Conservation (phyloP, 2,329 filamentous ascomycete genomes). For the Fusarium sp. region DNA sequence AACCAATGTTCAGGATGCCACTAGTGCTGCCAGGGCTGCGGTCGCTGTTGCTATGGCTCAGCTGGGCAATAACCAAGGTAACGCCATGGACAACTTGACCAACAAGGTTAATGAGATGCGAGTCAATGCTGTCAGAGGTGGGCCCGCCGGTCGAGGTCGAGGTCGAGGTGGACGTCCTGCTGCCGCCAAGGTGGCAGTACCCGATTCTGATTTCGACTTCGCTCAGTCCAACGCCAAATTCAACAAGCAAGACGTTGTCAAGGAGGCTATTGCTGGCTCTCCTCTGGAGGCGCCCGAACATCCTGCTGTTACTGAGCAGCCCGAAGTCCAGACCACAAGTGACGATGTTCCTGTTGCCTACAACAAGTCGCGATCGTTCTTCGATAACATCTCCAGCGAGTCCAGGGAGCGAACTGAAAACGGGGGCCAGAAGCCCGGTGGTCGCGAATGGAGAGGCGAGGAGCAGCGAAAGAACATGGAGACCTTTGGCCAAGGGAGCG, state of each 20-base stretch:
- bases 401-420: conserved; percentile 88
- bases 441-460: conserved; percentile 90
- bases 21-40: conserved; percentile 80
- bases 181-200: conserved; percentile 84
- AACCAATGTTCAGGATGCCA: conserved; percentile 73
- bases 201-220: conserved; percentile 93
- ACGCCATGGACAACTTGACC: conserved; percentile 77
- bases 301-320: conserved; percentile 53
- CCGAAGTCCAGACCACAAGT: conserved; percentile 57
- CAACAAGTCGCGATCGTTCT: conserved; percentile 92
- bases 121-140: conserved; percentile 65
- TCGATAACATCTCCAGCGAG: conserved; percentile 98
- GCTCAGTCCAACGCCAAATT: conserved; percentile 68
- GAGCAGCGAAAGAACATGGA: conserved; percentile 97
- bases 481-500: conserved; percentile 96
- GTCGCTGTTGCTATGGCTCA: conserved; percentile 87
- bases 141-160: conserved; percentile 65
- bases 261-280: conserved; percentile 88
- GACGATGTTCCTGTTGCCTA: conserved; percentile 72
- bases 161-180: conserved; percentile 63
- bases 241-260: conserved; percentile 73
- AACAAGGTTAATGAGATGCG: conserved; percentile 85
- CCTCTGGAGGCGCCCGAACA: conserved; percentile 70
- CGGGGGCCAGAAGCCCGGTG: conserved; percentile 76
- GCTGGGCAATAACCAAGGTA: conserved; percentile 64